Evolutionary conservation across 2,329 filamentous ascomycete species (phyloP).

Genomic region (Colletotrichum lupini): DNA sequence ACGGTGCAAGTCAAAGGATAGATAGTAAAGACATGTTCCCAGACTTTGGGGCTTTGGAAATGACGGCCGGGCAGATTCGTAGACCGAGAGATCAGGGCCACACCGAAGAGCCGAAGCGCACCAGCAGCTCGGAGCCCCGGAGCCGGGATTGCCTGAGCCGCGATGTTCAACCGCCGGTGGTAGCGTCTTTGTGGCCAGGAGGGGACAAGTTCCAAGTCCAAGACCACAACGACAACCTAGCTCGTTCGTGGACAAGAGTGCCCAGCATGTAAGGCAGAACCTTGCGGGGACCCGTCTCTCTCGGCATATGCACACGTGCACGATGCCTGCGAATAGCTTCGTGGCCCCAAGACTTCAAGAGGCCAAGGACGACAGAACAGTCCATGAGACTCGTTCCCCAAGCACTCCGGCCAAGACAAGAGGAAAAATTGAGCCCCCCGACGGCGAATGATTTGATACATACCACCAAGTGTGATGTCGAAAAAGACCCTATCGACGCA

Average conservation of each 20-base stretch:
- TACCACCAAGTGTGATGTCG: conserved; percentile 82
- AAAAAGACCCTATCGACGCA: conserved; percentile 70
- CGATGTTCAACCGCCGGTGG: too few species aligned
- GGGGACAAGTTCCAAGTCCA: too few species aligned
- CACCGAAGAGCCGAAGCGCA: neutral
- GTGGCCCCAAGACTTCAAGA: neutral
- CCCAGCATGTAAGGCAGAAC: neutral
- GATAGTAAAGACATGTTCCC: neutral
- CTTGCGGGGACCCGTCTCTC: neutral
- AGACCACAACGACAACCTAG: neutral
- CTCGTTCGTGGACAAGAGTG: neutral
- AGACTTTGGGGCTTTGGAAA: neutral
- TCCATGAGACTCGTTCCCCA: neutral
- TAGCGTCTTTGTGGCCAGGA: neutral
- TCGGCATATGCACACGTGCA: conserved; percentile 6
- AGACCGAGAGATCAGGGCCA: neutral
- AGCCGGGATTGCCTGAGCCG: neutral
- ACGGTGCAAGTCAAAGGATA: neutral
- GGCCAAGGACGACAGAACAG: neutral
- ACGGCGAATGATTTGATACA: conserved; percentile 3
- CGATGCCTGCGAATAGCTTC: conserved; percentile 1
- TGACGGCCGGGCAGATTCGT: neutral
- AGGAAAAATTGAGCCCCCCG: conserved; percentile 43
- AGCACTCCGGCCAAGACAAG: neutral
- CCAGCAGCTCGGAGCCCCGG: neutral